Evolutionary conservation across 768 basidiomycete species (phyloP), one percentile per base, ranked within the genome.

Genomic region (Thelephora ganbajun): DNA sequence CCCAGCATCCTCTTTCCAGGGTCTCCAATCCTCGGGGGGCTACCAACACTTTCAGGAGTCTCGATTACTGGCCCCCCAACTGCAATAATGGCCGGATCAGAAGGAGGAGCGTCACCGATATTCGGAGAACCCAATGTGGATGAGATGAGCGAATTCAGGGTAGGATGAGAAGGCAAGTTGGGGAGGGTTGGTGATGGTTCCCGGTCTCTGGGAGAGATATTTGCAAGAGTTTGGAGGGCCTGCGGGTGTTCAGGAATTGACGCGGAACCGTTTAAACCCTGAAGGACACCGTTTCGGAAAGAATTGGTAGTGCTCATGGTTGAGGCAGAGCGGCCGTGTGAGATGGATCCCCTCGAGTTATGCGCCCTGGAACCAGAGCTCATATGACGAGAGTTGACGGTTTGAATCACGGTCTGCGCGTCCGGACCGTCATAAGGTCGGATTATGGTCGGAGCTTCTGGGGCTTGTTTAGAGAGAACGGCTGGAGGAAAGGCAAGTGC

Each of bases 401-500:
- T 82, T 56, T 85, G 82, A 53, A 91, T 91, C 61, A 90, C 80
- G 48, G 58, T 64, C 58, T 92, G 87, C 6, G 92, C 93, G 63
- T 99, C 94, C 37, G 90, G 76, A 1, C 90, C 91, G 62, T 93
- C 93, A 66, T 98, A 99, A 1, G 96, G 92, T 56, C 75, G 76
- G 65, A 99, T 87, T 16, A 71, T 59, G 43, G 65, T 61, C 33
- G 74, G 76, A 51, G 70, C 67, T 39, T 71, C 63, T 23, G 72
- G 61, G 3, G 80, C 74, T 41, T 41, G 39, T 16, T 22, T 16
- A 30, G 75, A 73, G 51, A 91, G 70, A 52, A 79, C 72, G 51
- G 80, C 60, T 41, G 84, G 90, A 50, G 83, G 91, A 59, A 77
- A 80, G 22, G 86, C 89, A 58, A 98, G 71, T 36, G 90, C 81